Base-by-base conservation (phyloP, 2,329 filamentous ascomycete species). In the Waltergamsia citrina region DNA sequence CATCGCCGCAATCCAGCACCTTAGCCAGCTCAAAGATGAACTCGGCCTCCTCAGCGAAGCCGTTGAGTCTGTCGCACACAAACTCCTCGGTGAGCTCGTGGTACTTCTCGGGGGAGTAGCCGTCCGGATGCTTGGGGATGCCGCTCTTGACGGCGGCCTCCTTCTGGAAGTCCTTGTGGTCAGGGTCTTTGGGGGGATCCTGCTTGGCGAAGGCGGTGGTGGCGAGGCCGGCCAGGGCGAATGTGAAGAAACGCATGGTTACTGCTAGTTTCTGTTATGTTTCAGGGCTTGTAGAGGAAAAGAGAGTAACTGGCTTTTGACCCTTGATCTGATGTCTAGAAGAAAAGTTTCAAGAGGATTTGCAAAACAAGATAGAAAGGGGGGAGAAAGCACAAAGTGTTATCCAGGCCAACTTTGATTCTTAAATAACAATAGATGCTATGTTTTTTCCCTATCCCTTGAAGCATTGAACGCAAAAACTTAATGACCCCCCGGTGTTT, bases 51-150 rank as follows among this genome's bases (percentile, higher is more conserved):
- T 48, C 39, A 4, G 47, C 43, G 9, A 51, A 42, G 21, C 32
- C 8, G 33, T 44, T 29, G 29, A 53, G 44, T 30, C 41, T 44
- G 23, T 46, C 35, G 35, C 47, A 52, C 7, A 49, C 29, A 11
- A 32, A 27, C 12, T 39, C 31, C 20, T 50, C 44, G 7, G 44
- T 48, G 31, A 53, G 31, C 20, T 38, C 38, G 33, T 43, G 31
- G n/a, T 37, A 38, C 14, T 45, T 35, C 33, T 42, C 37, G 26
- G 36, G 26, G 21, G 43, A 37, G n/a, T 44, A 20, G 17, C 33
- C 25, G 14, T 31, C 12, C 22, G 34, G 37, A 21, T 19, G 15
- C 21, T 30, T 20, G 19, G 32, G 29, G 33, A 36, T 16, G 16
- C 34, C 33, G 25, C 30, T 10, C 29, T 37, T 33, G 12, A 24